Evolutionary conservation across 2,329 filamentous ascomycete species (phyloP).

Genomic region (Ophiocordyceps camponoti-floridani): DNA sequence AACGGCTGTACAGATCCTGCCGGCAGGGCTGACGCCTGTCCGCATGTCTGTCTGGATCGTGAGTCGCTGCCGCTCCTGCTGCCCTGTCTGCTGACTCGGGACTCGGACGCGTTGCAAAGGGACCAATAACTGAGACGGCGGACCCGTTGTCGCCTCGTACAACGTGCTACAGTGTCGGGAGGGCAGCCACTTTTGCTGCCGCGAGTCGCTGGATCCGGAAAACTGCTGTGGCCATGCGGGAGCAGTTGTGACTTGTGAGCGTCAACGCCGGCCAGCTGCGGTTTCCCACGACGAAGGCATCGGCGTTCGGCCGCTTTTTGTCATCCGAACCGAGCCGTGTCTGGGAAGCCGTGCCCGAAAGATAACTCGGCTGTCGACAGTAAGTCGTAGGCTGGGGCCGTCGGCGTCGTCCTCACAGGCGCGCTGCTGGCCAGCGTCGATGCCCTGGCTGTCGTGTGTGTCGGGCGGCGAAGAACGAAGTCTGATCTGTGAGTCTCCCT

Average conservation of each 20-base stretch:
- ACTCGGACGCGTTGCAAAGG: background rate
- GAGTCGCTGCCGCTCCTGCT: background rate
- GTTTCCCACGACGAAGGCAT: background rate
- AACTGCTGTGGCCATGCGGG: slow-evolving; percentile 6
- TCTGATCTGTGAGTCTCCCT: too few relatives aligned
- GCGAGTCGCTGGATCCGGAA: background rate
- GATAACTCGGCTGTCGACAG: slow-evolving; percentile 6
- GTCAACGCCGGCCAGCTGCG: slow-evolving; percentile 1
- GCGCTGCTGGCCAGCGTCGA: slow-evolving; percentile 7
- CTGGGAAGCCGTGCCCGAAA: slow-evolving; percentile 3
- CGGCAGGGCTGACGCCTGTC: slow-evolving; percentile 3
- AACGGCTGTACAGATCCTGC: slow-evolving; percentile 7
- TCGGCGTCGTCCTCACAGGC: slow-evolving; percentile 7
- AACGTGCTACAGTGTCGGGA: slow-evolving; percentile 6
- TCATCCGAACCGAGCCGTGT: background rate
- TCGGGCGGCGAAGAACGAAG: background rate
- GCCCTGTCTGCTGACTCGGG: background rate
- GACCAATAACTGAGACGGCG: slow-evolving; percentile 3
- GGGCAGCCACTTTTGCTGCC: slow-evolving; percentile 6
- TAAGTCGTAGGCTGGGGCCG: slow-evolving; percentile 8
- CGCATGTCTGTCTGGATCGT: slow-evolving; percentile 5
- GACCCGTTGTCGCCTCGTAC: background rate
- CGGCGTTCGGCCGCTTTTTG: background rate
- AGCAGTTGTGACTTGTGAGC: background rate
- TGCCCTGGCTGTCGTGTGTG: slow-evolving; percentile 4